Evolutionary conservation across 257 asterid genomes (phyloP).

Genomic region (Forsythia suspensa): DNA sequence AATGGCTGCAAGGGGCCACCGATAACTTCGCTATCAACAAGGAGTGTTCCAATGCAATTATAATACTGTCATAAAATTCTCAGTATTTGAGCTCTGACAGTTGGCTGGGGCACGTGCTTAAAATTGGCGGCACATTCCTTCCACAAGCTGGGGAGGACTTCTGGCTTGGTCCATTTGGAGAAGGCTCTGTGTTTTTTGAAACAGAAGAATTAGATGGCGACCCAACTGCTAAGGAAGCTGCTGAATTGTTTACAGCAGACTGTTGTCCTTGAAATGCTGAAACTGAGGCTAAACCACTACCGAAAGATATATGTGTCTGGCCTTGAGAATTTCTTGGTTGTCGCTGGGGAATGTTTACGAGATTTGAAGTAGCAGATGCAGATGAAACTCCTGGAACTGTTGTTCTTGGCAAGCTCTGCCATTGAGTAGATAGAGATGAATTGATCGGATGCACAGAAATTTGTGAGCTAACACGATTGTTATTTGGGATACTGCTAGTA

Average conservation of each 20-base stretch:
- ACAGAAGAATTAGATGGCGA: slow-evolving; percentile 14
- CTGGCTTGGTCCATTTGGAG: slow-evolving; percentile 35
- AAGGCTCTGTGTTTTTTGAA: slow-evolving; percentile 19
- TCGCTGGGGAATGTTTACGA: slow-evolving; percentile 18
- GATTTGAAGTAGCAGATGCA: slow-evolving; percentile 18
- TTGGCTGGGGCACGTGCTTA: slow-evolving; percentile 35
- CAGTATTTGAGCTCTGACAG: slow-evolving; percentile 47
- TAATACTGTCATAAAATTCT: background rate
- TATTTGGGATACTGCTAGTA: slow-evolving; percentile 13
- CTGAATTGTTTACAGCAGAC: slow-evolving; percentile 15
- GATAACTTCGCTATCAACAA: background rate
- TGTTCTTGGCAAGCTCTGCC: slow-evolving; percentile 30
- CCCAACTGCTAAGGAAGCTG: slow-evolving; percentile 3
- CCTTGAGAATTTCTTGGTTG: slow-evolving; percentile 36
- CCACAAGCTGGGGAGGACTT: slow-evolving; percentile 48
- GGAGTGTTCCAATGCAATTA: background rate
- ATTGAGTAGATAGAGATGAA: slow-evolving; percentile 18
- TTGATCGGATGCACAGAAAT: slow-evolving; percentile 19
- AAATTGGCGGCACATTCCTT: slow-evolving; percentile 35
- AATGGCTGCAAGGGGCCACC: too few species aligned
- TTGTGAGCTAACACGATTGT: slow-evolving; percentile 1
- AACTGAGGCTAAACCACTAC: slow-evolving; percentile 20
- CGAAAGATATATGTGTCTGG: slow-evolving; percentile 34
- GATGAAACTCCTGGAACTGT: slow-evolving; percentile 21
- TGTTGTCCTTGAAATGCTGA: slow-evolving; percentile 33